Evolutionary conservation across 257 asterid genomes (phyloP), one percentile per base, ranked within the genome.

Genomic region (Verbena officinalis): DNA sequence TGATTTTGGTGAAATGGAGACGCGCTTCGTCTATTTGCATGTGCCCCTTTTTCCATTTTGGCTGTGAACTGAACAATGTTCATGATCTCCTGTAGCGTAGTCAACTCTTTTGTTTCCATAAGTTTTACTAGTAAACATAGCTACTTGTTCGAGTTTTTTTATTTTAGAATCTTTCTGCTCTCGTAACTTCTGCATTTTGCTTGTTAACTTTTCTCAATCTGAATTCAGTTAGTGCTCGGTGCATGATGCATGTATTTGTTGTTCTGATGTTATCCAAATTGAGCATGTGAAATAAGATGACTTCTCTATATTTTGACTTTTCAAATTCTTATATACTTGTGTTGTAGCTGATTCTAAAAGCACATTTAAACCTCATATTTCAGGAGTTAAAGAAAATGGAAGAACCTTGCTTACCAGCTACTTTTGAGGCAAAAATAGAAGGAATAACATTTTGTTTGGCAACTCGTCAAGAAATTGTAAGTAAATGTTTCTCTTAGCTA

Each of bases 391-490:
- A 65, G 67, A 62, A 73, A 71, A 92, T 92, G 98, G 97, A 82
- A 76, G 89, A 72, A 44, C 61, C 78, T 71, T 62, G 86, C 46
- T 52, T 80, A 39, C 62, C 70, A 10, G 61, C 69, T 21, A 31
- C 72, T 23, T 54, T 68, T 49, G 94, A 83, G 72, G 95, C 90
- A 46, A 75, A 69, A 67, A 83, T 93, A 59, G 73, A 67, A 38
- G 76, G 85, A 45, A 83, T 93, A 73, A 80, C 49, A 34, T 90
- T 93, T 65, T 79, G 86, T 67, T 83, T 93, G 76, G 94, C 97
- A 60, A 87, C 89, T 60, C 82, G 79, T 48, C 90, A 85, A 64
- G 96, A 93, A 80, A 90, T 93, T 75, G 98, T 93, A 79, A 84
- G 89, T 64, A 49, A 42, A 55, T 59, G 55, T 14, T 49, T 61